phyloP scores from a whole-genome alignment of 2,329 filamentous ascomycete genomes.

The Fusarium sp. region DNA sequence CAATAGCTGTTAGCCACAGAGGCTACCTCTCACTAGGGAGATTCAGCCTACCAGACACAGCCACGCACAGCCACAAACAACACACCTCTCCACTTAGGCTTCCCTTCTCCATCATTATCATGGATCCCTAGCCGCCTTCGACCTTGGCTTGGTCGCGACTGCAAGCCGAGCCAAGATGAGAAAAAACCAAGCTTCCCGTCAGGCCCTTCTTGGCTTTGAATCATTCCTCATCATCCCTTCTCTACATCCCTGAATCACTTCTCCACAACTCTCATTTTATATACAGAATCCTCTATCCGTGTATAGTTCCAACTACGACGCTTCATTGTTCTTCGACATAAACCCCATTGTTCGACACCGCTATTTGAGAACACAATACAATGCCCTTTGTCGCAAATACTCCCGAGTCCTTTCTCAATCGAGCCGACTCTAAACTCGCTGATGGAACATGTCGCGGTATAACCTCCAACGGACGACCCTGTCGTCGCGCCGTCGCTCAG shows the following conservation, averaged over 20 bases:
- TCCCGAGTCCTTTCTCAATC: slow-evolving; percentile 81
- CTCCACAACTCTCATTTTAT: neutral
- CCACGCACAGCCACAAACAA: slow-evolving; percentile 36
- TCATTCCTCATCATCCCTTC: slow-evolving; percentile 15
- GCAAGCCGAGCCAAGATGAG: slow-evolving; percentile 34
- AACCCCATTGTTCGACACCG: slow-evolving; percentile 7
- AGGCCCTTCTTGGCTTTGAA: slow-evolving; percentile 12
- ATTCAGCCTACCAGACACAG: slow-evolving; percentile 8
- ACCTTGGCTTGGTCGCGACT: slow-evolving; percentile 30
- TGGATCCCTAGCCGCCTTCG: slow-evolving; percentile 1
- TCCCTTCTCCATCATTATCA: slow-evolving; percentile 21
- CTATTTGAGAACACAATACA: neutral
- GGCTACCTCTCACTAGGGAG: neutral
- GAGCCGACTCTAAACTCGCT: slow-evolving; percentile 87
- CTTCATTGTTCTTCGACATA: neutral
- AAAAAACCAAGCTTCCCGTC: slow-evolving; percentile 22
- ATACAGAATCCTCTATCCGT: neutral
- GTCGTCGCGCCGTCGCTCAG: slow-evolving; percentile 74
- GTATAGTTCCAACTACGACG: neutral
- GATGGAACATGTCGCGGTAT: slow-evolving; percentile 88
- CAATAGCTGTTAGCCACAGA: neutral
- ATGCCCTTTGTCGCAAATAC: slow-evolving; percentile 66
- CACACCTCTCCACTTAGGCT: slow-evolving; percentile 32
- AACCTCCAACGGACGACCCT: slow-evolving; percentile 83
- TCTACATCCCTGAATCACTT: slow-evolving; percentile 24